These are phyloP conservation scores for Aspergillus vadensis DNA, from an alignment of 2,329 filamentous ascomycete species.

Conservation along the genomic window DNA sequence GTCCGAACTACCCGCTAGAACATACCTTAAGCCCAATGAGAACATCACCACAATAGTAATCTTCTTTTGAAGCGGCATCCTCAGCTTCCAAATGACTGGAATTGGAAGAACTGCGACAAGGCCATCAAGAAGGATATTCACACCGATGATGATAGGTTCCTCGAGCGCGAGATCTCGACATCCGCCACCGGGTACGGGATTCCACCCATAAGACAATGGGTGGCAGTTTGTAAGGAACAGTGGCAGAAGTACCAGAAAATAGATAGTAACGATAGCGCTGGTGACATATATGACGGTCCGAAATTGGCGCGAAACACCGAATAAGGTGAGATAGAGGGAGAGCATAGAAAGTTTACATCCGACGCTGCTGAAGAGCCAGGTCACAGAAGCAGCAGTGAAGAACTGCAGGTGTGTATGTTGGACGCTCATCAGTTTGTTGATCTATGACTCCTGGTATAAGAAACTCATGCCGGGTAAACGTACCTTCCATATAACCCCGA, in stretches of 20 bases:
- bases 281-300: slow-evolving; percentile 16
- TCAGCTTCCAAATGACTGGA: slow-evolving; percentile 15
- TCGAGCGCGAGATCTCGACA: slow-evolving; percentile 10
- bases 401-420: not conserved
- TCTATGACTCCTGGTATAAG: too few species aligned
- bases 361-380: slow-evolving; percentile 12
- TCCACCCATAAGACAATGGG: slow-evolving; percentile 17
- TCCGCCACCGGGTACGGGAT: slow-evolving; percentile 9
- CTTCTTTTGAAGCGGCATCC: slow-evolving; percentile 1
- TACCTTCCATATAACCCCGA: not conserved
- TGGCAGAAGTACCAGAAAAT: slow-evolving; percentile 15
- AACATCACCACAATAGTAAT: not conserved
- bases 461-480: not conserved
- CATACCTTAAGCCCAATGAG: not conserved
- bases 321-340: slow-evolving; percentile 14
- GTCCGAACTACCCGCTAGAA: not conserved
- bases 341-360: slow-evolving; percentile 18
- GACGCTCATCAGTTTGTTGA: too few species aligned
- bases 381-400: not conserved
- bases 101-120: slow-evolving; percentile 14
- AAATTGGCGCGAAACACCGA: slow-evolving; percentile 14
- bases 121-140: slow-evolving; percentile 18
- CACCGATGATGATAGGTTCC: slow-evolving; percentile 13
- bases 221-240: slow-evolving; percentile 18
- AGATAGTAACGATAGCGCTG: slow-evolving; percentile 11